A percentile compares a stretch with the other conserved stretches of the same genome.
Conservation (phyloP, 768 basidiomycete species). For the Russula ochroleuca region DNA sequence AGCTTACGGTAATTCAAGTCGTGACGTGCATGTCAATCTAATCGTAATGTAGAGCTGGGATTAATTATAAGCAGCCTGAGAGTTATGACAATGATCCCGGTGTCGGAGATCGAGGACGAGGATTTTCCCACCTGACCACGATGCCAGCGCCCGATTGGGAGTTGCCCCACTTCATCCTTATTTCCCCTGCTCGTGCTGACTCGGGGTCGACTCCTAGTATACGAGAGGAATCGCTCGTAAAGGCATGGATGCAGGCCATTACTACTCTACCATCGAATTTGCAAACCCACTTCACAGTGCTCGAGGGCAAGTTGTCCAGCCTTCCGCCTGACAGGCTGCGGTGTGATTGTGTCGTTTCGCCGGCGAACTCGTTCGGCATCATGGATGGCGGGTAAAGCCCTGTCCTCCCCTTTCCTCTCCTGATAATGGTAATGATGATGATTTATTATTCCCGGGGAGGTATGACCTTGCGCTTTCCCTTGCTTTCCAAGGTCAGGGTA, state of each 20-base stretch:
- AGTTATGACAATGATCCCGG: no score
- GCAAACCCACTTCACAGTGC: conserved; percentile 20
- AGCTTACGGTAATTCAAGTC: no score
- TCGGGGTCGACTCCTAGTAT: not conserved
- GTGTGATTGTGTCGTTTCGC: conserved; percentile 26
- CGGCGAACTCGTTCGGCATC: conserved; percentile 24
- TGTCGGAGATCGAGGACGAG: no score
- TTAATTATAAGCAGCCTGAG: no score
- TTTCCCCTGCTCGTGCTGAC: conserved; percentile 5
- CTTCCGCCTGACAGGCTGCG: no score
- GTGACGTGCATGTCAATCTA: no score
- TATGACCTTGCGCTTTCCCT: conserved; percentile 24
- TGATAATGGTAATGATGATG: no score
- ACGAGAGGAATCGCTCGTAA: not conserved
- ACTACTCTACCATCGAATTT: conserved; percentile 2
- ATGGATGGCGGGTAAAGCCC: conserved; percentile 24
- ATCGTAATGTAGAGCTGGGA: not conserved
- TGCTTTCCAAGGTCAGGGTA: no score
- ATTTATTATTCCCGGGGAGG: no score
- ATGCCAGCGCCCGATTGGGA: not conserved
- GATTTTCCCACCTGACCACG: not conserved
- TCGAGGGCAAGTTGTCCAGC: conserved; percentile 13
- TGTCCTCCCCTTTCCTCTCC: not conserved
- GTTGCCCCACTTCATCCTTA: conserved; percentile 15
- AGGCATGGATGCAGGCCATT: conserved; percentile 11